Conservation (phyloP, 331 rosid genomes). For the Rosa hybrid region DNA sequence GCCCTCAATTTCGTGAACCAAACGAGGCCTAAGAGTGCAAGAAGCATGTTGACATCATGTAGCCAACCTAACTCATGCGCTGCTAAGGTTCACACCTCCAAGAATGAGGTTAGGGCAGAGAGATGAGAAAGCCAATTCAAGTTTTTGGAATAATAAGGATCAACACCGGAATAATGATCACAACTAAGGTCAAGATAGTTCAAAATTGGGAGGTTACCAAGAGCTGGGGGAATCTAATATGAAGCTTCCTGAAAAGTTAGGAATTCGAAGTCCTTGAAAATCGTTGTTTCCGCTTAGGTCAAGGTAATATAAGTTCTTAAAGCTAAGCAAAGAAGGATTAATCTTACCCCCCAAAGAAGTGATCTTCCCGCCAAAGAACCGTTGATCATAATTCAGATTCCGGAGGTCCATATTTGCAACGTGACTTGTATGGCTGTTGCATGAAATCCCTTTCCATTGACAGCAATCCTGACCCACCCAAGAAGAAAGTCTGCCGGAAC, state of each 20-base stretch:
- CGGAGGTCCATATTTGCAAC: background rate
- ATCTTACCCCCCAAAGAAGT: slow-evolving; percentile 3
- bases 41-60: slow-evolving; percentile 1
- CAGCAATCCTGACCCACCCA: slow-evolving; percentile 3
- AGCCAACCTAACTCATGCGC: background rate
- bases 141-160: background rate
- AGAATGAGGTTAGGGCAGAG: background rate
- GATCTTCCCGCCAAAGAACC: background rate
- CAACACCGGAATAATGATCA: background rate
- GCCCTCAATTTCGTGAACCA: too few species aligned
- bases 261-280: background rate
- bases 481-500: background rate
- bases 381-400: background rate
- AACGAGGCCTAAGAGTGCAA: background rate
- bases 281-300: background rate
- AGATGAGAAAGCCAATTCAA: background rate
- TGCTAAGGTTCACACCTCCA: background rate
- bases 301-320: background rate
- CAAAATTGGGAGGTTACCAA: background rate
- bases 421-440: background rate
- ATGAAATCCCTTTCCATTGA: slow-evolving; percentile 4
- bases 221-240: background rate
- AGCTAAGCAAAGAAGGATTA: background rate
- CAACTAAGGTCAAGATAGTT: background rate
- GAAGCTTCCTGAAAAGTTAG: background rate